Conservation (phyloP, 768 basidiomycete genomes). For the Lentinula guzmanii region DNA sequence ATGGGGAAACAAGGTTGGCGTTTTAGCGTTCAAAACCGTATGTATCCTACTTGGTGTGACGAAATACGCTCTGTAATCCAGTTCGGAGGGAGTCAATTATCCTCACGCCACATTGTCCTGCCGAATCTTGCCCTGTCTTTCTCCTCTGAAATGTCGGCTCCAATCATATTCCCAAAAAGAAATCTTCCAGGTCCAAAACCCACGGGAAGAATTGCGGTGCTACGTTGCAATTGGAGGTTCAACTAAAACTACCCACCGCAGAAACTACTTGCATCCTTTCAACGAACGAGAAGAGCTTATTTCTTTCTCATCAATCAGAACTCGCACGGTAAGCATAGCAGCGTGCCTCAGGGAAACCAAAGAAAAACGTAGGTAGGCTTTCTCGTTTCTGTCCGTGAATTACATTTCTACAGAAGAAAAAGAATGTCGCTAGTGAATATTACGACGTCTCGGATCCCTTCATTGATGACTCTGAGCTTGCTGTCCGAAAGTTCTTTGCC, state of each 20-base stretch:
- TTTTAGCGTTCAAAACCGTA: neutral
- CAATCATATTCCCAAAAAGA: too few relatives aligned
- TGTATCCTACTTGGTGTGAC: too few relatives aligned
- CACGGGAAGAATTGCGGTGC: too few relatives aligned
- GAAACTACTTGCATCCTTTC: too few relatives aligned
- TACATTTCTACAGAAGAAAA: conserved; percentile 28
- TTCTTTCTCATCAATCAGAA: too few relatives aligned
- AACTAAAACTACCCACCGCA: too few relatives aligned
- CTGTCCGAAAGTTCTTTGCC: conserved; percentile 81
- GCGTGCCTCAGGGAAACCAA: conserved; percentile 23
- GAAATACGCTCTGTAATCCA: too few relatives aligned
- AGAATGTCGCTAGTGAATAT: conserved; percentile 58
- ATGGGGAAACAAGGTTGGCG: neutral
- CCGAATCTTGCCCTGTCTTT: neutral
- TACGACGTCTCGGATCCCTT: conserved; percentile 93
- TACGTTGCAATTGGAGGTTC: too few relatives aligned
- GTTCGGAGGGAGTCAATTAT: too few relatives aligned
- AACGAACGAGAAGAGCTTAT: too few relatives aligned
- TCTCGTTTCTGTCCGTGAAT: neutral
- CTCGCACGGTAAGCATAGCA: too few relatives aligned
- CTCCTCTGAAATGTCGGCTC: neutral
- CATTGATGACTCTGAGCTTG: conserved; percentile 95
- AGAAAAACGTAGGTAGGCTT: conserved; percentile 12
- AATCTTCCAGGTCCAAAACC: too few relatives aligned
- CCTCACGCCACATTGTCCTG: neutral